Evolutionary conservation across 2,329 filamentous ascomycete species (phyloP).

Genomic region (Colletotrichum karsti): DNA sequence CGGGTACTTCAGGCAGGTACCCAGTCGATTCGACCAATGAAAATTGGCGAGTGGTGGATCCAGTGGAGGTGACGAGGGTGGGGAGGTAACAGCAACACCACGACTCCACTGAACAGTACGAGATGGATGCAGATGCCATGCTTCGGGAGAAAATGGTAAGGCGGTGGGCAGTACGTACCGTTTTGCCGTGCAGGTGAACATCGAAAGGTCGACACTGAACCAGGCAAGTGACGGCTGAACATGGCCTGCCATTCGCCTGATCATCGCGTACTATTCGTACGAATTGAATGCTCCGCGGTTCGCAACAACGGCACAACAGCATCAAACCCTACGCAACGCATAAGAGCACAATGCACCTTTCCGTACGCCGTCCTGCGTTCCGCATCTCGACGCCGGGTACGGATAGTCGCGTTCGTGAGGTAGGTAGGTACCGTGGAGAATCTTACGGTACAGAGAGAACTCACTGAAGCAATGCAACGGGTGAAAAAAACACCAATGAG

Average conservation of each 20-base stretch:
- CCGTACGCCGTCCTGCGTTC: background rate
- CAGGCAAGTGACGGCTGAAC: too few relatives aligned
- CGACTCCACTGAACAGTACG: too few relatives aligned
- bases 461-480: background rate
- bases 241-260: too few relatives aligned
- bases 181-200: too few relatives aligned
- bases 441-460: background rate
- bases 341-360: too few relatives aligned
- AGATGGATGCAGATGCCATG: conserved; percentile 15
- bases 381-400: too few relatives aligned
- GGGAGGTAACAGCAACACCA: background rate
- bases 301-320: too few relatives aligned
- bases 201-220: too few relatives aligned
- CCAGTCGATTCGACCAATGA: background rate
- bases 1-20: conserved; percentile 17
- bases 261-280: too few relatives aligned
- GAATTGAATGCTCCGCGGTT: too few relatives aligned
- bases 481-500: background rate
- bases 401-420: too few relatives aligned
- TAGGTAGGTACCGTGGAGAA: background rate
- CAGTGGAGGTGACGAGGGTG: background rate
- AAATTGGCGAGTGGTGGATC: background rate
- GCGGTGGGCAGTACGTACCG: conserved; percentile 1
- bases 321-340: too few relatives aligned
- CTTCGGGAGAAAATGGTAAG: conserved; percentile 7